Percentiles rank a stretch among this genome's conserved stretches.
These are phyloP conservation scores for Curvularia lunata DNA, from an alignment of 2,329 filamentous ascomycete species.

Conservation along the genomic window DNA sequence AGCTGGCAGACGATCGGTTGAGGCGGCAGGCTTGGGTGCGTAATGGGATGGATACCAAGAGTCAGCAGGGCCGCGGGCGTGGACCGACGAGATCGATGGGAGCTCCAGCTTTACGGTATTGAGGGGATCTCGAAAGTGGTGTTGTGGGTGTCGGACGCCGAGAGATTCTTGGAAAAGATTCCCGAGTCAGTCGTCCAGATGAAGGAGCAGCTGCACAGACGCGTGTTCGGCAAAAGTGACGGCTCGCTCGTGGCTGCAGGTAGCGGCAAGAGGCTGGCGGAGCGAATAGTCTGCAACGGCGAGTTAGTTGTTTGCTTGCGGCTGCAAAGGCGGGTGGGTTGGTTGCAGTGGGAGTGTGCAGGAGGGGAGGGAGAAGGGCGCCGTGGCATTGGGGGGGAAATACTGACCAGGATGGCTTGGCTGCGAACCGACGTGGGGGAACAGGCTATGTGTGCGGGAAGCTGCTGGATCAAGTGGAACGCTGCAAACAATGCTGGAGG, in stretches of 20 bases:
- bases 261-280: constrained; percentile 26
- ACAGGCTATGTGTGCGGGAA: constrained; percentile 16
- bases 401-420: constrained; percentile 30
- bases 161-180: constrained; percentile 22
- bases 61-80: constrained; percentile 78
- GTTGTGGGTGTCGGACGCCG: constrained; percentile 11
- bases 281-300: constrained; percentile 40
- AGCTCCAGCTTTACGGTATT: constrained; percentile 93
- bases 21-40: constrained; percentile 68
- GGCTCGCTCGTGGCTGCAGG: constrained; percentile 34
- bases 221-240: constrained; percentile 38
- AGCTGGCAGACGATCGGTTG: constrained; percentile 76
- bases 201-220: constrained; percentile 26
- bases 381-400: not conserved
- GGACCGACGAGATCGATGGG: constrained; percentile 82
- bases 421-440: constrained; percentile 19
- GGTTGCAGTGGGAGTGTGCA: constrained; percentile 21
- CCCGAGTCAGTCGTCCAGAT: constrained; percentile 30
- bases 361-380: constrained; percentile 11
- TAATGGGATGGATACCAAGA: constrained; percentile 73
- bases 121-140: constrained; percentile 24
- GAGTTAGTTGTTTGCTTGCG: constrained; percentile 47
- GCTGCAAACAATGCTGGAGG: constrained; percentile 51
- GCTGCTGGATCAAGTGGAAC: constrained; percentile 37
- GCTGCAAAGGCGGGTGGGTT: constrained; percentile 23